Evolutionary conservation across 2,329 filamentous ascomycete species (phyloP).

Genomic region (Paecilomyces sp.): DNA sequence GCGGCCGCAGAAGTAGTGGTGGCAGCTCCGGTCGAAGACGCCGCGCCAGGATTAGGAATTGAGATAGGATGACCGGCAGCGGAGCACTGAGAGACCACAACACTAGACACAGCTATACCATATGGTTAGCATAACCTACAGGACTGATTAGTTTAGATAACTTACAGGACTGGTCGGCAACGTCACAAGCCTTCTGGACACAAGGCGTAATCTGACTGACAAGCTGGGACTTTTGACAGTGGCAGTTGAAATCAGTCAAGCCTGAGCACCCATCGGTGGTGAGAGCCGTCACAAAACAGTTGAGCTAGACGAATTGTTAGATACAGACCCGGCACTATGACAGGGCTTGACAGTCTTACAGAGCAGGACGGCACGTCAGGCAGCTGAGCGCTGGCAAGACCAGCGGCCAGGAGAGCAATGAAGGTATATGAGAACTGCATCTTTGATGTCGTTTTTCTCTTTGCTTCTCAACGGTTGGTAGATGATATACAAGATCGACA

Average conservation of each 20-base stretch:
- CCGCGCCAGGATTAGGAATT: slow-evolving; percentile 21
- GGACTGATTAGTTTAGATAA: background rate
- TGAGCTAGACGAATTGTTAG: slow-evolving; percentile 24
- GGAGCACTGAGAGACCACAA: slow-evolving; percentile 27
- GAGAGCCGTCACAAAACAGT: slow-evolving; percentile 40
- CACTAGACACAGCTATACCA: slow-evolving; percentile 27
- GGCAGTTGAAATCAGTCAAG: slow-evolving; percentile 44
- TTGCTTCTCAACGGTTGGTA: background rate
- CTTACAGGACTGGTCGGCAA: slow-evolving; percentile 31
- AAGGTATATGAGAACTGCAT: slow-evolving; percentile 27
- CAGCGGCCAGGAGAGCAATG: slow-evolving; percentile 35
- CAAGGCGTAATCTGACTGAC: slow-evolving; percentile 39
- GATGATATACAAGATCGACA: background rate
- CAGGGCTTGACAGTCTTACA: slow-evolving; percentile 22
- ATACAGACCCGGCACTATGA: background rate
- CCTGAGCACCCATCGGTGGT: slow-evolving; percentile 37
- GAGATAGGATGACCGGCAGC: slow-evolving; percentile 29
- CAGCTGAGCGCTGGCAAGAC: slow-evolving; percentile 40
- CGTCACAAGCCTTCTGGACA: slow-evolving; percentile 35
- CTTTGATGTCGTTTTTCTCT: slow-evolving; percentile 6
- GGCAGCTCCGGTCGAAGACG: slow-evolving; percentile 1
- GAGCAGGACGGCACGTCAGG: slow-evolving; percentile 40
- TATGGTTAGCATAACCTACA: background rate
- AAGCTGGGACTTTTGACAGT: slow-evolving; percentile 41
- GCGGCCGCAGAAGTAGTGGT: background rate